Evolutionary conservation across 352 stramenopile genomes (phyloP).

Genomic region (Globisporangium echinulatum): DNA sequence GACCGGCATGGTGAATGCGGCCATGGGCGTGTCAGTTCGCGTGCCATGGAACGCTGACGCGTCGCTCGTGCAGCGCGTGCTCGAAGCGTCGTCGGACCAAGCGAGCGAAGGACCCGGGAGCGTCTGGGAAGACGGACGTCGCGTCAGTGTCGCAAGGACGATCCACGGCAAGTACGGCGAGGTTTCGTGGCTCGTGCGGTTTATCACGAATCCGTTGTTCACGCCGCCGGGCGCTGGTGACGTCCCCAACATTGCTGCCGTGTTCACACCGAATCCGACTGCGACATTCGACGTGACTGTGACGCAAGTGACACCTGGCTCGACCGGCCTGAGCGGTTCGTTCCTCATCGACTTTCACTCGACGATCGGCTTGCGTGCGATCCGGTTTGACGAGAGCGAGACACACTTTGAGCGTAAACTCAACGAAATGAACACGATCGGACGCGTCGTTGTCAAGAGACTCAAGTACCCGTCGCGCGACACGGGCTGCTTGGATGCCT

Average conservation of each 20-base stretch:
- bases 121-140: slow-evolving; percentile 43
- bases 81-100: slow-evolving; percentile 51
- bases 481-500: slow-evolving; percentile 39
- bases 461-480: slow-evolving; percentile 80
- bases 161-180: slow-evolving; percentile 94
- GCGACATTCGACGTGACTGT: slow-evolving; percentile 52
- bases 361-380: slow-evolving; percentile 55
- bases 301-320: slow-evolving; percentile 84
- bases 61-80: slow-evolving; percentile 32
- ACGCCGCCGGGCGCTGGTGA: slow-evolving; percentile 90
- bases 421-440: slow-evolving; percentile 94
- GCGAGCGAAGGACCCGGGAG: slow-evolving; percentile 18
- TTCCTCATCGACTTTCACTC: slow-evolving; percentile 90
- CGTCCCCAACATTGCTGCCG: slow-evolving; percentile 54
- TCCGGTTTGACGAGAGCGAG: slow-evolving; percentile 87
- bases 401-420: slow-evolving; percentile 88
- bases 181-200: slow-evolving; percentile 91
- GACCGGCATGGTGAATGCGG: slow-evolving; percentile 11
- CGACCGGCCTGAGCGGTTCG: slow-evolving; percentile 77
- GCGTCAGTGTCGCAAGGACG: slow-evolving; percentile 80
- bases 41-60: slow-evolving; percentile 70
- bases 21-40: slow-evolving; percentile 21
- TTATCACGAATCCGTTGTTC: slow-evolving; percentile 88
- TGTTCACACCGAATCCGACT: slow-evolving; percentile 22
- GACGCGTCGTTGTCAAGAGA: slow-evolving; percentile 85